These are phyloP conservation scores for Penicillium paradoxum DNA, from an alignment of 495 filamentous ascomycete species.

Conservation along the genomic window DNA sequence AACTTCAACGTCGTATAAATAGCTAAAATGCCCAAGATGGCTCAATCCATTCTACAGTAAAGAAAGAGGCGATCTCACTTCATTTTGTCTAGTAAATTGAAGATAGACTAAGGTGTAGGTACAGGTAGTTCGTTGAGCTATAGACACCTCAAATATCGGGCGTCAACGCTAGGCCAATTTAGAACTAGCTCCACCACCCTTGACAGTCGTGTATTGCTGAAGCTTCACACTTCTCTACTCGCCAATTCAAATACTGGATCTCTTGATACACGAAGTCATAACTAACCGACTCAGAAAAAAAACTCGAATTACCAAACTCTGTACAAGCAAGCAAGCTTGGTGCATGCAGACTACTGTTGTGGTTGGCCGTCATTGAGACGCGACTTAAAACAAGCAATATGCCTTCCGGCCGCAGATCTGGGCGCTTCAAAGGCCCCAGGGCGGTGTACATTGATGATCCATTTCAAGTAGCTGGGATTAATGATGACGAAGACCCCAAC, in stretches of 20 bases:
- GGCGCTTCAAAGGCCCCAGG: slow-evolving; percentile 27
- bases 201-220: slow-evolving; percentile 3
- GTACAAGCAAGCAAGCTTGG: too few species aligned
- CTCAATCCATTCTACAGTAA: too few species aligned
- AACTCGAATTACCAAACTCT: background rate
- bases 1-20: too few species aligned
- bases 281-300: background rate
- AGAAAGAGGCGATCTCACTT: too few species aligned
- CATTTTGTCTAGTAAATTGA: too few species aligned
- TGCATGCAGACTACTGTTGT: background rate
- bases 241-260: background rate
- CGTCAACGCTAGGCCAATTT: background rate
- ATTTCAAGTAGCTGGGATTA: slow-evolving; percentile 29
- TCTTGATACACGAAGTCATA: background rate
- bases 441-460: slow-evolving; percentile 36
- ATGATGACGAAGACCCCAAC: slow-evolving; percentile 26
- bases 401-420: slow-evolving; percentile 36
- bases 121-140: background rate
- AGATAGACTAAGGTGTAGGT: too few species aligned
- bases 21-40: too few species aligned
- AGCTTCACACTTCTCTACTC: background rate
- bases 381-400: slow-evolving; percentile 13
- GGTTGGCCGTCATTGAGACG: background rate
- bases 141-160: background rate
- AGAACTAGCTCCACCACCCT: background rate